Conservation (phyloP, 2,329 filamentous ascomycete genomes). For the Aspergillus glaucus region DNA sequence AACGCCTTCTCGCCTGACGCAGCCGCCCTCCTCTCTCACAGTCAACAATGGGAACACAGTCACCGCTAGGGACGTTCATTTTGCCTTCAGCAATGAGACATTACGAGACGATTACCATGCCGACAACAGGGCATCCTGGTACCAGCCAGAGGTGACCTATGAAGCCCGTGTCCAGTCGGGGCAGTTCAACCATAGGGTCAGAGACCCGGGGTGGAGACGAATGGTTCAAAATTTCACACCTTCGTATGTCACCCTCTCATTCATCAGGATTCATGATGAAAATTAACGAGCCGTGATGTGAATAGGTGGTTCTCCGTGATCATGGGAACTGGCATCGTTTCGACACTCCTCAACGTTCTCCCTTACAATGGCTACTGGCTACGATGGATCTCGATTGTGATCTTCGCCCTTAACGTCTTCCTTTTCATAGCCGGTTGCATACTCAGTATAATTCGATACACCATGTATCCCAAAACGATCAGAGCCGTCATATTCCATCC, state of each 20-base stretch:
- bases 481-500: slow-evolving; percentile 58
- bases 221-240: slow-evolving; percentile 20
- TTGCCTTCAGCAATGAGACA: neutral
- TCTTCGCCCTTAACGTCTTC: slow-evolving; percentile 19
- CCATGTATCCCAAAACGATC: slow-evolving; percentile 60
- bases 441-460: slow-evolving; percentile 54
- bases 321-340: slow-evolving; percentile 25
- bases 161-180: neutral
- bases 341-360: slow-evolving; percentile 17
- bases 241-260: slow-evolving; percentile 11
- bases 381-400: slow-evolving; percentile 19
- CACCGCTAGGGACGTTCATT: neutral
- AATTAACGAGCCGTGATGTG: neutral
- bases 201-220: slow-evolving; percentile 14
- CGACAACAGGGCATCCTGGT: neutral
- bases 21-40: neutral
- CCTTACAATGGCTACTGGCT: slow-evolving; percentile 23
- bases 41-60: too few relatives aligned
- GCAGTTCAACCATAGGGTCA: neutral
- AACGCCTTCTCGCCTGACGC: neutral
- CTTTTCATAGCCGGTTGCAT: slow-evolving; percentile 9
- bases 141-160: neutral
- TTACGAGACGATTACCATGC: neutral
- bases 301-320: slow-evolving; percentile 22
- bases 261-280: neutral